Evolutionary conservation across 768 basidiomycete genomes (phyloP), one percentile per base, ranked within the genome.

Genomic region (Lentinula lateritia): DNA sequence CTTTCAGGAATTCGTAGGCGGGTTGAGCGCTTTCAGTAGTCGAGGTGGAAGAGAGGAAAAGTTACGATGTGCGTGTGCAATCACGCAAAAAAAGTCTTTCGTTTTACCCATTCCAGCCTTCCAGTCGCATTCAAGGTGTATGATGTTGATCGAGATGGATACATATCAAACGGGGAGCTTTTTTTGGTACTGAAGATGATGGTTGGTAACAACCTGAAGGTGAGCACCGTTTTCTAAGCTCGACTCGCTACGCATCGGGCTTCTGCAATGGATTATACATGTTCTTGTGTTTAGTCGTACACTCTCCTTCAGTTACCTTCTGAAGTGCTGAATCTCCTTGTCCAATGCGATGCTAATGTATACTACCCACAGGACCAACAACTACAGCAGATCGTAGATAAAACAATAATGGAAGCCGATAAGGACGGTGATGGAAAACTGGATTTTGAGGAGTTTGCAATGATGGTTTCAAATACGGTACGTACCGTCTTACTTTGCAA

Each of bases 141-240:
- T 68, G 97, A 99, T 71, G 93, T 99, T 71, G 97, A 99, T 73
- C 84, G 97, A 56, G 97, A 99, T 70, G 95, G 94, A 7, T 99
- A 75, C 76, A 99, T 99, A 73, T 97, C 95, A 12, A 99, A 99
- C 70, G 97, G 97, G 60, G 97, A 99, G 75, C 85, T 99, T 35
- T 99, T 98, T 79, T 78, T 99, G 52, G 97, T 99, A 42, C 79
- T 99, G 65, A 99, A 99, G 83, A 98, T 98, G 93, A 99, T 99
- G 97, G 97, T 98, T 54, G 97, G 97, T 38, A 98, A 91, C 74
- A 99, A 99, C 75, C 79, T 99, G 68, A 99, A 99, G 82, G 94
- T 94, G 52, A 62, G 74, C n/a, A 39, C 7, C 38, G 38, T 39
- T 39, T 39, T 39, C 38, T 5, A 39, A 38, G 18, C 38, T 18